These are phyloP conservation scores for Fusarium albosuccineum DNA, from an alignment of 2,329 filamentous ascomycete genomes.

Conservation along the genomic window DNA sequence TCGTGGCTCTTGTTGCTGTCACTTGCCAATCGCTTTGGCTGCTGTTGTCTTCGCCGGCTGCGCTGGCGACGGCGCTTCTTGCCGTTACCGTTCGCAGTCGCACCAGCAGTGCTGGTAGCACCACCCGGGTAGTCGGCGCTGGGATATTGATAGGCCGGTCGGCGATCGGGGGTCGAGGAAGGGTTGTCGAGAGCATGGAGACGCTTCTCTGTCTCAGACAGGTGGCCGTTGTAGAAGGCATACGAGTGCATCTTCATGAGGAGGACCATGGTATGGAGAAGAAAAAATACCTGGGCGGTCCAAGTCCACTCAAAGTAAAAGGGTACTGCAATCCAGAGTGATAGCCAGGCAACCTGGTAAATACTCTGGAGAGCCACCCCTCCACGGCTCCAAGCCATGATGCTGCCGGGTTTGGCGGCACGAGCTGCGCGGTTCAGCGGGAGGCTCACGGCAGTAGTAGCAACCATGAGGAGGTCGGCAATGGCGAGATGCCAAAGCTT, in stretches of 20 bases:
- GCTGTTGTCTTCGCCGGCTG: constrained; percentile 33
- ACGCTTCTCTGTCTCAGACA: constrained; percentile 87
- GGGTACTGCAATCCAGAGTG: constrained; percentile 85
- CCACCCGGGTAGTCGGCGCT: constrained; percentile 63
- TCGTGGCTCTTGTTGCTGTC: constrained; percentile 43
- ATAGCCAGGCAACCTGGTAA: constrained; percentile 83
- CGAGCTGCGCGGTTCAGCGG: constrained; percentile 80
- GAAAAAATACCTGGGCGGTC: constrained; percentile 96
- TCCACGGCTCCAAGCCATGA: constrained; percentile 78
- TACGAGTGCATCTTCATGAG: constrained; percentile 99
- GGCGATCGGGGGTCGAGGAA: constrained; percentile 69
- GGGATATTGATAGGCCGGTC: constrained; percentile 82
- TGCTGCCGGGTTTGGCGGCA: constrained; percentile 59
- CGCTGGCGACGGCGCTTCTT: constrained; percentile 44
- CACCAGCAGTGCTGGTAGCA: constrained; percentile 51
- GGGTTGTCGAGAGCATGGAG: constrained; percentile 84
- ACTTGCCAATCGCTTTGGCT: constrained; percentile 28
- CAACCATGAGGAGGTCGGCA: constrained; percentile 88
- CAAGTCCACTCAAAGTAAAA: constrained; percentile 93
- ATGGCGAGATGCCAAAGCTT: constrained; percentile 90
- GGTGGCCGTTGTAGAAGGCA: constrained; percentile 96
- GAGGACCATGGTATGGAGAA: constrained; percentile 88
- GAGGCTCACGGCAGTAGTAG: constrained; percentile 77
- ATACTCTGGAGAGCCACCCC: constrained; percentile 88
- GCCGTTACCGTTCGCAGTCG: constrained; percentile 20